phyloP scores from a whole-genome alignment of 2,329 filamentous ascomycete genomes.

The Fusarium odoratissimum region DNA sequence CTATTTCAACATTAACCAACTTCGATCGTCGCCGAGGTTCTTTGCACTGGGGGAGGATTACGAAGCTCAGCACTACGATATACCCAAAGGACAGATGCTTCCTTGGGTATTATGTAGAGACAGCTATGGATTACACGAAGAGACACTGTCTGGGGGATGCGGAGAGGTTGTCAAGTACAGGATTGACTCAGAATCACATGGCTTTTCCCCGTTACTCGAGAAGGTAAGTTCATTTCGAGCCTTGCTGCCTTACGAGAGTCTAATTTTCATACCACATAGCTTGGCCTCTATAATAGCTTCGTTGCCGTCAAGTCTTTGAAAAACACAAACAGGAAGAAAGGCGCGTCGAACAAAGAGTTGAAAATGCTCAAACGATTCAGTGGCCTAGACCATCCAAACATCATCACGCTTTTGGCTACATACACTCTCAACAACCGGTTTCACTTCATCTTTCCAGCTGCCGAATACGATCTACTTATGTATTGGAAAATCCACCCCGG shows the following conservation, averaged over 20 bases:
- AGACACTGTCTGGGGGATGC: background rate
- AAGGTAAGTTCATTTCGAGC: background rate
- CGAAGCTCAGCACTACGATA: background rate
- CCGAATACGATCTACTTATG: background rate
- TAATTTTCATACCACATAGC: background rate
- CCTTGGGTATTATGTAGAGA: background rate
- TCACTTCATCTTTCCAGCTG: background rate
- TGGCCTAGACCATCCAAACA: fast-evolving
- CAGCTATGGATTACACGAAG: background rate
- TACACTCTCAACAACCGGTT: background rate
- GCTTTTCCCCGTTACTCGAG: background rate
- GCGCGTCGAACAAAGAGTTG: background rate
- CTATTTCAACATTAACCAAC: background rate
- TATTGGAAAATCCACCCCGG: background rate
- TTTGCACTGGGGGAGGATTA: background rate
- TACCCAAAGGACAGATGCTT: background rate
- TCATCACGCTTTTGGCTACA: background rate
- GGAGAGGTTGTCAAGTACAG: background rate
- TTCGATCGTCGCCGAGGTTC: background rate
- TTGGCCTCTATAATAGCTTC: background rate
- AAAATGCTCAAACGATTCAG: background rate
- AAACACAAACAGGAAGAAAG: fast-evolving
- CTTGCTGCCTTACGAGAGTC: fast-evolving
- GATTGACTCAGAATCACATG: background rate
- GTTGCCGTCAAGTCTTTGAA: background rate